Evolutionary conservation across 108 stramenopile genomes (phyloP), one percentile per base, ranked within the genome.

Genomic region (Asterionellopsis glacialis): DNA sequence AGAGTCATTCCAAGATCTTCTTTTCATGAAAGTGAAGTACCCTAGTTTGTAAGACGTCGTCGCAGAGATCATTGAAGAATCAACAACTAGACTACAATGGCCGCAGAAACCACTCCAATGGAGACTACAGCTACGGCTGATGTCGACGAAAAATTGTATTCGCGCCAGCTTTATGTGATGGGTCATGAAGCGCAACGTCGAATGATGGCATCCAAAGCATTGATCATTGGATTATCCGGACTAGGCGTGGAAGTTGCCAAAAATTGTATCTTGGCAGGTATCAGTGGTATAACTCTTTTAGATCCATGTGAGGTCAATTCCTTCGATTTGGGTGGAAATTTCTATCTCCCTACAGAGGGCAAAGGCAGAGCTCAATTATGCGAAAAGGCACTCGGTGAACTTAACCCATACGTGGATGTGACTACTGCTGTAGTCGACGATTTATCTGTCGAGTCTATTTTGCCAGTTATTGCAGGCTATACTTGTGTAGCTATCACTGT

Each of bases 131-230:
- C 69, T 10, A 70, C 69, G 28, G 62, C 62, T 2, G 69, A 70
- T 51, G 93, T 98, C 53, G 97, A 98, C 70, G 98, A 98, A 67
- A 92, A 92, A 61, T 73, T 97, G 59, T 98, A 98, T 70, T 96
- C 95, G 48, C 94, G 98, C 18, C 98, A 99, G 78, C 94, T 99
- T 23, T 98, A 98, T 67, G 97, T 98, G n/a, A 96, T 97, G 94
- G 98, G 98, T 43, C 95, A 96, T 73, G 97, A 97, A 74, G 98
- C 97, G 25, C 97, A 98, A 72, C 81, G 86, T 40, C 87, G 93
- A 26, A 94, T 99, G 97, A 93, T 95, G 79, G 75, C 85, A n/a
- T 83, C 87, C 41, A 71, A 80, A 12, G 97, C 95, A 33, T 72
- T 98, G 49, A 41, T 99, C 54, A 66, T 95, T 18, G 98, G 98